Evolutionary conservation across 148 eudicot species (phyloP).

Genomic region (Hydrangea macrophylla): DNA sequence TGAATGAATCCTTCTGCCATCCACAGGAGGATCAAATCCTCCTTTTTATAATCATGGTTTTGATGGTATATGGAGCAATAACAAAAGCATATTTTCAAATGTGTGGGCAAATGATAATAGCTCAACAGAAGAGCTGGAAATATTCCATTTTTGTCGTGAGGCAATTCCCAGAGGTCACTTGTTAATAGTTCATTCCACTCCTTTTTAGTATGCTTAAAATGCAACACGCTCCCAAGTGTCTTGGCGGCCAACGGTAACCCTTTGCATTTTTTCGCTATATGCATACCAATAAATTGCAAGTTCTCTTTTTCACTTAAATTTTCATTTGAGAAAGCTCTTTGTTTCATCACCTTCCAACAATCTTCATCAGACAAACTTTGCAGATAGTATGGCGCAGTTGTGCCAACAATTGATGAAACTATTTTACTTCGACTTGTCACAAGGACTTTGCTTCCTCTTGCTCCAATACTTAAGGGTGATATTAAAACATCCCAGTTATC

Average conservation of each 20-base stretch:
- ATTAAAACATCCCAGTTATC: not conserved
- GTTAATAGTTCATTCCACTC: not conserved
- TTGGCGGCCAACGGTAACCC: not conserved
- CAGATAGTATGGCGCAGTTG: not conserved
- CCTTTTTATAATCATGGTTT: not conserved
- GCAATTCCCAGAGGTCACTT: not conserved
- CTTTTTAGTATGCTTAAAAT: no score
- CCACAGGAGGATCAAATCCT: constrained; percentile 15
- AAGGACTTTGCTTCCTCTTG: not conserved
- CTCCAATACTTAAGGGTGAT: not conserved
- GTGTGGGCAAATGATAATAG: not conserved
- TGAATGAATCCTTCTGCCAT: constrained; percentile 2
- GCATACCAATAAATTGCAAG: not conserved
- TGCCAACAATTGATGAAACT: not conserved
- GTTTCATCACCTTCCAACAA: not conserved
- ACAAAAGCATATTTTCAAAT: constrained; percentile 9
- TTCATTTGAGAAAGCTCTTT: not conserved
- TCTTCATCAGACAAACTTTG: not conserved
- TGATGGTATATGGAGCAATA: constrained; percentile 15
- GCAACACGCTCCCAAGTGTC: not conserved
- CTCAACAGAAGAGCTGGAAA: not conserved
- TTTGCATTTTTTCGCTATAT: not conserved
- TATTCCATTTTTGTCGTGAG: not conserved
- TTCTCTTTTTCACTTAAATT: not conserved
- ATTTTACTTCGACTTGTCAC: not conserved